Conservation (phyloP, 2,329 filamentous ascomycete species). For the Emergomyces pasteurianus region DNA sequence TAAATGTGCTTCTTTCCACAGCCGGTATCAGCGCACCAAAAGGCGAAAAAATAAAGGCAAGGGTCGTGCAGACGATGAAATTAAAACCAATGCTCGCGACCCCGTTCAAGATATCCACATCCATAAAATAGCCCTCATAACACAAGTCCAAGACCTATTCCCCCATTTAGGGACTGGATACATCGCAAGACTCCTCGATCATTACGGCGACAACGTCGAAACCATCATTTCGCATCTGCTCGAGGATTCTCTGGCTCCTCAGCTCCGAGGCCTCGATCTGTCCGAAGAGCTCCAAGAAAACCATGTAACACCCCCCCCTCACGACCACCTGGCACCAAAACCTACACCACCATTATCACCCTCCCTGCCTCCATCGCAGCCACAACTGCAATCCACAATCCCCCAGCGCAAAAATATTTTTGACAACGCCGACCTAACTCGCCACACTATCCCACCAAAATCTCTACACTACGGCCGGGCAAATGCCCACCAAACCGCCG, state of each 20-base stretch:
- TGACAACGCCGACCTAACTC: constrained; percentile 69
- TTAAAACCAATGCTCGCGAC: constrained; percentile 13
- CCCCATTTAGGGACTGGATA: constrained; percentile 77
- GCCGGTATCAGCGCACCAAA: constrained; percentile 28
- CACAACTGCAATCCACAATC: constrained; percentile 22
- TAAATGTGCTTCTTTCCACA: constrained; percentile 28
- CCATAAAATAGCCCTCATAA: constrained; percentile 72
- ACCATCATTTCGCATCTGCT: constrained; percentile 70
- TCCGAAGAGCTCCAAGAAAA: constrained; percentile 17
- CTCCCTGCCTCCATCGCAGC: constrained; percentile 19
- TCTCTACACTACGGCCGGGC: constrained; percentile 68
- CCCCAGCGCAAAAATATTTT: constrained; percentile 60
- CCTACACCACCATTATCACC: constrained; percentile 39
- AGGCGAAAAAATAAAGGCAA: constrained; percentile 32
- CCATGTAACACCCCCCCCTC: constrained; percentile 17
- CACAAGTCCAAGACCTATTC: constrained; percentile 88
- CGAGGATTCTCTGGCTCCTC: constrained; percentile 59
- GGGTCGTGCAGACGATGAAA: constrained; percentile 15
- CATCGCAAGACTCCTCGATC: constrained; percentile 63
- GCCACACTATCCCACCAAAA: constrained; percentile 52
- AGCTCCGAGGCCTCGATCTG: constrained; percentile 52
- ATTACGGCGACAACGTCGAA: constrained; percentile 67
- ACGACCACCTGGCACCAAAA: constrained; percentile 41
- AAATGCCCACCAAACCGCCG: constrained; percentile 52
- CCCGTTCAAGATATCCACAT: constrained; percentile 49